A percentile compares a stretch with the other conserved stretches of the same genome.
phyloP scores from a whole-genome alignment of 179 eudicot genomes.

The Spergularia azorica region DNA sequence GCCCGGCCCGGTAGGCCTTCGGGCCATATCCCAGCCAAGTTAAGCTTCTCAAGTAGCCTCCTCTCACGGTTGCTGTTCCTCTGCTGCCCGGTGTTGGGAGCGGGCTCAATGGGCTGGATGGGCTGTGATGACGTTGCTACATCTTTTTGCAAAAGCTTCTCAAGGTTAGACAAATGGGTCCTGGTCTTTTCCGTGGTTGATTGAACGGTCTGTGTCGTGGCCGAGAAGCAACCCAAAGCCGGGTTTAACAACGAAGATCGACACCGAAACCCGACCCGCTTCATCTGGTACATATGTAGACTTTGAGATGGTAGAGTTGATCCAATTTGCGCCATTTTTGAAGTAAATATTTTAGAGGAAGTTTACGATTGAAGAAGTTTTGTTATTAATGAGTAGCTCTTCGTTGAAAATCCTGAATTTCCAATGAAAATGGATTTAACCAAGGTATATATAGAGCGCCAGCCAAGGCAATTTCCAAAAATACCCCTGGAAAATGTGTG shows the following conservation, averaged over 20 bases:
- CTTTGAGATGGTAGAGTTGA: conserved; percentile 24
- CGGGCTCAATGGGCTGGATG: conserved; percentile 28
- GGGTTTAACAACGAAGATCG: conserved; percentile 29
- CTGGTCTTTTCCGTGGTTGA: conserved; percentile 34
- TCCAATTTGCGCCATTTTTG: conserved; percentile 31
- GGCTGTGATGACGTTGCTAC: conserved; percentile 3
- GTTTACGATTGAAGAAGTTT: neutral
- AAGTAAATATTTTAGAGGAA: neutral
- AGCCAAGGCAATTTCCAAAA: neutral
- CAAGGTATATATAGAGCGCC: conserved; percentile 30
- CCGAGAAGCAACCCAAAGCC: conserved; percentile 1
- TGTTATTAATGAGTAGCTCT: neutral
- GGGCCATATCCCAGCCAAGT: conserved; percentile 60
- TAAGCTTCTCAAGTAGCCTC: conserved; percentile 40
- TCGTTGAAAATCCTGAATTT: conserved; percentile 10
- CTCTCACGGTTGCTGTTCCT: conserved; percentile 19
- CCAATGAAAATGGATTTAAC: neutral
- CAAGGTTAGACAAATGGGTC: conserved; percentile 60
- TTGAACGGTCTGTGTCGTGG: conserved; percentile 7
- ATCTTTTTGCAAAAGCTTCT: conserved; percentile 51
- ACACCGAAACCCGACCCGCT: conserved; percentile 31
- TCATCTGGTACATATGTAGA: conserved; percentile 16
- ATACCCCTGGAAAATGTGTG: neutral
- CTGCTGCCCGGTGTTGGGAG: conserved; percentile 11
- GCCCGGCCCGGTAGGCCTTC: conserved; percentile 39